phyloP scores from a whole-genome alignment of 352 stramenopile genomes.

The Phytophthora crassamura region DNA sequence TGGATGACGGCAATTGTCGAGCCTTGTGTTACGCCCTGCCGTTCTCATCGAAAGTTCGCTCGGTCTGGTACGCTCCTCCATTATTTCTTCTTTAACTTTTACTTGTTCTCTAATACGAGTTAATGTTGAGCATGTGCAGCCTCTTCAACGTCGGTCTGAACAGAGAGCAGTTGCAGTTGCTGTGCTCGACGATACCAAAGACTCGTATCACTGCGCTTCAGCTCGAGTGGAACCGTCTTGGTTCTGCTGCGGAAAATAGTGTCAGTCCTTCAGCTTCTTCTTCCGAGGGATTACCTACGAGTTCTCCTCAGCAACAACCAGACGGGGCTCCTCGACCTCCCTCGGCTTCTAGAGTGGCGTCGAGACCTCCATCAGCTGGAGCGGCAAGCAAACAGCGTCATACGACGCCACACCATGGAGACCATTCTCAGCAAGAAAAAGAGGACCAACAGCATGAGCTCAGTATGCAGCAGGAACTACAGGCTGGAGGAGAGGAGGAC shows the following conservation, averaged over 20 bases:
- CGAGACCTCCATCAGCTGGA: constrained; percentile 19
- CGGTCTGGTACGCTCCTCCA: constrained; percentile 51
- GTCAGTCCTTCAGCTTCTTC: not conserved
- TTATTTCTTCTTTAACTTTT: not conserved
- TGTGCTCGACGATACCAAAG: constrained; percentile 59
- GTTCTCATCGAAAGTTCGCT: constrained; percentile 51
- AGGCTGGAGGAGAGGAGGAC: constrained; percentile 9
- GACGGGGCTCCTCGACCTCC: constrained; percentile 6
- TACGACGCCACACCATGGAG: not conserved
- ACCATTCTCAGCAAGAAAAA: constrained; percentile 9
- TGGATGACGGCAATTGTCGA: constrained; percentile 64
- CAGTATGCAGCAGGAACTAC: constrained; percentile 23
- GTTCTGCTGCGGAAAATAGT: not conserved
- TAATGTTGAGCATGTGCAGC: constrained; percentile 22
- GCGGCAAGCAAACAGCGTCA: constrained; percentile 15
- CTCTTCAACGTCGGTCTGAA: constrained; percentile 71
- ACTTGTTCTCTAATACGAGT: not conserved
- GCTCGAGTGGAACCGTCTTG: constrained; percentile 70
- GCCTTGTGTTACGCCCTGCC: constrained; percentile 68
- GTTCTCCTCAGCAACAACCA: not conserved
- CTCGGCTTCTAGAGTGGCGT: constrained; percentile 12
- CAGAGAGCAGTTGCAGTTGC: constrained; percentile 51
- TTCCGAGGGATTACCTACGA: not conserved
- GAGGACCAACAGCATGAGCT: constrained; percentile 22
- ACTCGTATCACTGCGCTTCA: constrained; percentile 63